Evolutionary conservation across 1,139 yeast genomes (phyloP), one percentile per base, ranked within the genome.

Genomic region (Meyerozyma sp.): DNA sequence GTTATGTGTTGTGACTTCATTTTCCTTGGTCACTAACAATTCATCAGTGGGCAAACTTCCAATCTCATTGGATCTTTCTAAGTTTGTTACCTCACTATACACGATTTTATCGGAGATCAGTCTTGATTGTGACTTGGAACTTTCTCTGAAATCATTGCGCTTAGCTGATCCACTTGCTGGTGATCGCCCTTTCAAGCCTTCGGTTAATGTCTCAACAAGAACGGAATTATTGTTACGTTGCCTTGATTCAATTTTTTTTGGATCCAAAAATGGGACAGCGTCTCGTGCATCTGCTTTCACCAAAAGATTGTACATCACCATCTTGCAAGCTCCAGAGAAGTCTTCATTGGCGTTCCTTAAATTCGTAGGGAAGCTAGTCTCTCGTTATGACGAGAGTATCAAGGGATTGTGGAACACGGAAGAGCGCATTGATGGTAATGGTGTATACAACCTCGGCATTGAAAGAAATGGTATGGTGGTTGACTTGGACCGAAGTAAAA

Each of bases 1-100:
- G 42, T 70, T 93, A 32, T 88, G 96, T 61, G 80, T 90, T 40
- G 91, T 86, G 13, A 91, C 98, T 1, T 90, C 98, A 8, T 93
- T 93, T 63, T 61, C 96, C 0, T 71, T 93, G 42, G 80, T 90
- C 16, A 75, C 87, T 0, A 89, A 84, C 48, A 93, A 90, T 58
- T 75, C 79, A 2, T 79, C 79, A 30, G 75, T 75, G 51, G 75
- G 77, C 4, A 70, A 61, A 50, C 54, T 73, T 32, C 85, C 85
- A 44, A 75, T 84, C 39, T 66, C 76, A 8, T 75, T 84, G 43
- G 94, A 85, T 57, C 66, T 85, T 47, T 78, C 87, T 35, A 77
- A 77, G 49, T 90, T 90, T 59, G 80, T 88, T 36, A 79, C 84
- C 45, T 80, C 84, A n/a, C 70, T 90, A 40, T 89, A 88, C 59